Evolutionary conservation across 164 flowering plant genomes (phyloP).

Genomic region (Umbilicus rupestris): DNA sequence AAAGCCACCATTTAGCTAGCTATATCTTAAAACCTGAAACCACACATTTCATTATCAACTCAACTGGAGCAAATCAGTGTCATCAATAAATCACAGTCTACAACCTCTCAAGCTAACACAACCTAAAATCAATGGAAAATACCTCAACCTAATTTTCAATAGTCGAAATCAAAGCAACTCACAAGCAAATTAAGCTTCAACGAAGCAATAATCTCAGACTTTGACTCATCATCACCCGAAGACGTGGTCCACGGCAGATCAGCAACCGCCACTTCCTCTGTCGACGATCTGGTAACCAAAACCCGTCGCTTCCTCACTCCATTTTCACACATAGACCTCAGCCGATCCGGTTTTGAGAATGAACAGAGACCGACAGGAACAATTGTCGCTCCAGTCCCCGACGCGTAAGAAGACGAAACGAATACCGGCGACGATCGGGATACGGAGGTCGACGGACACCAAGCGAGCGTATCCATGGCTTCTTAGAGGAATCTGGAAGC

Average conservation of each 20-base stretch:
- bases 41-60: too few species aligned
- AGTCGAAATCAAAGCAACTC: background rate
- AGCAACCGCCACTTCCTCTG: constrained; percentile 21
- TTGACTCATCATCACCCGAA: constrained; percentile 9
- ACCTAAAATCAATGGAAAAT: background rate
- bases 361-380: background rate
- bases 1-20: too few species aligned
- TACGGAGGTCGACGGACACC: background rate
- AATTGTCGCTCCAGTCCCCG: background rate
- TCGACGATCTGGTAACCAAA: constrained; percentile 12
- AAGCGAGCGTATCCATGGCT: background rate
- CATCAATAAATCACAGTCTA: background rate
- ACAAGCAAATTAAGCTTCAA: constrained; percentile 72
- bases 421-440: background rate
- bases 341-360: background rate
- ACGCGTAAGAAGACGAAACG: background rate
- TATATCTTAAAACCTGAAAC: too few species aligned
- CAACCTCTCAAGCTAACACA: too few species aligned
- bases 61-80: too few species aligned
- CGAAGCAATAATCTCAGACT: constrained; percentile 22
- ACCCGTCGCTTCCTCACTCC: background rate
- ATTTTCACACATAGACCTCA: background rate
- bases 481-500: background rate
- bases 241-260: constrained; percentile 31
- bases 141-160: background rate